Conservation (phyloP, 2,329 filamentous ascomycete genomes). For the Xylaria sp. region DNA sequence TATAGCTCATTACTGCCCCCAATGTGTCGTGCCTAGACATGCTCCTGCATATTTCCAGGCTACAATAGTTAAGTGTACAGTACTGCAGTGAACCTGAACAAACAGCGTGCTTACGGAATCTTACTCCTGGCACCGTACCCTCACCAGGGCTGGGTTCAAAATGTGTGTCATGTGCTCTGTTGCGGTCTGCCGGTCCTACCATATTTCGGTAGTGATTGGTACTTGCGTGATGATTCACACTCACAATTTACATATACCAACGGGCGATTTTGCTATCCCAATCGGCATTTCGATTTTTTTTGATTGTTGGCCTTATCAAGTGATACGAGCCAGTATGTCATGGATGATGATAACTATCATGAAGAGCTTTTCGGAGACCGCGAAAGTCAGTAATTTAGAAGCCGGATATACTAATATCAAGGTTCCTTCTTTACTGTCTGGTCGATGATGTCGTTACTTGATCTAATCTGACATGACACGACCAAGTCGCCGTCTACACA, state of each 20-base stretch:
- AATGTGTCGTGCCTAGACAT: slow-evolving; percentile 23
- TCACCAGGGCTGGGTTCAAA: background rate
- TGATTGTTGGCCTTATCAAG: slow-evolving; percentile 13
- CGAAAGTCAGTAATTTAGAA: slow-evolving; percentile 54
- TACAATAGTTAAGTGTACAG: slow-evolving; percentile 27
- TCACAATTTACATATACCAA: background rate
- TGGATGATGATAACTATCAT: slow-evolving; percentile 51
- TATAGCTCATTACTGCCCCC: background rate
- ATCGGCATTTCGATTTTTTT: slow-evolving; percentile 3
- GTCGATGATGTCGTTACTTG: slow-evolving; percentile 67
- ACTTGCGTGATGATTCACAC: slow-evolving; percentile 6
- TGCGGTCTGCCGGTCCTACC: slow-evolving; percentile 5
- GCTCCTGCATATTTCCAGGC: slow-evolving; percentile 38
- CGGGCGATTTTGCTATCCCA: background rate
- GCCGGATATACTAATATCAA: slow-evolving; percentile 59
- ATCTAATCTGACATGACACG: slow-evolving; percentile 70
- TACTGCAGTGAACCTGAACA: slow-evolving; percentile 11
- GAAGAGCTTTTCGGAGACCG: slow-evolving; percentile 55
- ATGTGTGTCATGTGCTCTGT: slow-evolving; percentile 17
- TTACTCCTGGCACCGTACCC: slow-evolving; percentile 25
- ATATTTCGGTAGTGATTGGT: background rate
- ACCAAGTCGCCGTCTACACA: slow-evolving; percentile 1
- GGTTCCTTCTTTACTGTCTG: slow-evolving; percentile 58
- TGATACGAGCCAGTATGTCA: slow-evolving; percentile 36
- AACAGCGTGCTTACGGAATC: slow-evolving; percentile 19